phyloP scores from a whole-genome alignment of 768 basidiomycete genomes.

The Boletus pseudo-olivaceus region DNA sequence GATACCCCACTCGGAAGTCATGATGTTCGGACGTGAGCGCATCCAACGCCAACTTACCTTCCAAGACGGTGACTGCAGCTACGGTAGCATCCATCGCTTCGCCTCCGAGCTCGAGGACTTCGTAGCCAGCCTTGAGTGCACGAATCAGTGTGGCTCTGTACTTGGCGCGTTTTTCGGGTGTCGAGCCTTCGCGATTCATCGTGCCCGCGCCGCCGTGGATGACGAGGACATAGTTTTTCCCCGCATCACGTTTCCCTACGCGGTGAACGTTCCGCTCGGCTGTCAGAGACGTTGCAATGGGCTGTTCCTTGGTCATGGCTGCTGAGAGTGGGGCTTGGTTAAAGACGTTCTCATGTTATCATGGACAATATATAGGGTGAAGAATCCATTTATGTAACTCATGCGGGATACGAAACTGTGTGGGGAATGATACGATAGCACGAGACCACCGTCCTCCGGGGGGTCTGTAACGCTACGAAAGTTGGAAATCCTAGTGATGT shows the following conservation, averaged over 20 bases:
- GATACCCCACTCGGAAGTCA: background rate
- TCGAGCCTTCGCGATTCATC: slow-evolving; percentile 53
- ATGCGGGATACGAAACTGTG: background rate
- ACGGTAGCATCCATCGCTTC: slow-evolving; percentile 83
- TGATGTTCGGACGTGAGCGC: background rate
- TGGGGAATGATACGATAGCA: background rate
- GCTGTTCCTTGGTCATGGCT: slow-evolving; percentile 9
- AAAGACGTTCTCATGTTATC: background rate
- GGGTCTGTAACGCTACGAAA: slow-evolving; percentile 2
- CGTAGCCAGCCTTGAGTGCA: slow-evolving; percentile 61
- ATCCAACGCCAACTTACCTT: slow-evolving; percentile 44
- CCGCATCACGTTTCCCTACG: slow-evolving; percentile 2
- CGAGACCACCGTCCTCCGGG: slow-evolving; percentile 4
- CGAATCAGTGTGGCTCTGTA: slow-evolving; percentile 54
- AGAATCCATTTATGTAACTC: background rate
- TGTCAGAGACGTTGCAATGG: background rate
- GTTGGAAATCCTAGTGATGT: no score
- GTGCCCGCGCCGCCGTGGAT: slow-evolving; percentile 82
- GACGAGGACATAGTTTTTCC: slow-evolving; percentile 46
- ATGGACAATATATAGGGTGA: background rate
- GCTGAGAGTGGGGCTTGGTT: background rate
- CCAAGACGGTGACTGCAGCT: slow-evolving; percentile 69
- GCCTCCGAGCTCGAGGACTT: slow-evolving; percentile 61
- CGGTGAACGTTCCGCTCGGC: background rate
- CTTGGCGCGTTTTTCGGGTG: slow-evolving; percentile 54